Evolutionary conservation across 2,329 filamentous ascomycete species (phyloP).

Genomic region (Cercospora sp.): DNA sequence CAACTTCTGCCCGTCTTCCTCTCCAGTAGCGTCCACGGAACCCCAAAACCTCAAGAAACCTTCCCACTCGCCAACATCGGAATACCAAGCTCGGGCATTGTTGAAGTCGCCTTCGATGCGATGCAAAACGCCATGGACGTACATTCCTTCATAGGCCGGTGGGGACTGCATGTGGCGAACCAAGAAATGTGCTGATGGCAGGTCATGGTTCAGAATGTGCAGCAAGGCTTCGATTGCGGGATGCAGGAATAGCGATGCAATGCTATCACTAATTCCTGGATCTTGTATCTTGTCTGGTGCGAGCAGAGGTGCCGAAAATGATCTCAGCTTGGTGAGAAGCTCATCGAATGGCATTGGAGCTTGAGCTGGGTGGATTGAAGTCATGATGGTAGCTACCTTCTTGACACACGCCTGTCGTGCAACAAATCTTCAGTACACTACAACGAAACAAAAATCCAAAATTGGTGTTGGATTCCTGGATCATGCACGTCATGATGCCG

Average conservation of each 20-base stretch:
- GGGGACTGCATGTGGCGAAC: constrained; percentile 54
- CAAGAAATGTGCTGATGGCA: constrained; percentile 55
- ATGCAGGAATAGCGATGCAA: constrained; percentile 42
- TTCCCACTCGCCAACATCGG: constrained; percentile 45
- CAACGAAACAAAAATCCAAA: background rate
- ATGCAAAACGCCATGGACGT: constrained; percentile 54
- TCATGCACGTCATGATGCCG: constrained; percentile 6
- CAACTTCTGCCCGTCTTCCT: constrained; percentile 38
- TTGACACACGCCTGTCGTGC: background rate
- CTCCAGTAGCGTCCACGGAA: constrained; percentile 31
- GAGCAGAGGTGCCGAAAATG: constrained; percentile 34
- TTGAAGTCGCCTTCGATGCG: constrained; percentile 54
- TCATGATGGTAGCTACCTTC: background rate
- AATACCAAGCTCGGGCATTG: constrained; percentile 53
- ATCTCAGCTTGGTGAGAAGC: constrained; percentile 36
- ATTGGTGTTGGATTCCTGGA: background rate
- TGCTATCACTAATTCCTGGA: constrained; percentile 31
- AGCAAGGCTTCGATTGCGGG: constrained; percentile 54
- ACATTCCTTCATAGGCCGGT: constrained; percentile 54
- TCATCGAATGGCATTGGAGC: constrained; percentile 33
- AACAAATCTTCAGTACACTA: background rate
- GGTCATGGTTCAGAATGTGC: constrained; percentile 55
- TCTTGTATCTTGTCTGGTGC: constrained; percentile 29
- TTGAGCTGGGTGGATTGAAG: constrained; percentile 12
- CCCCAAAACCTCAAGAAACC: constrained; percentile 42